Base-by-base conservation (phyloP, 176 grass and related monocot species). In the Carex parvula region DNA sequence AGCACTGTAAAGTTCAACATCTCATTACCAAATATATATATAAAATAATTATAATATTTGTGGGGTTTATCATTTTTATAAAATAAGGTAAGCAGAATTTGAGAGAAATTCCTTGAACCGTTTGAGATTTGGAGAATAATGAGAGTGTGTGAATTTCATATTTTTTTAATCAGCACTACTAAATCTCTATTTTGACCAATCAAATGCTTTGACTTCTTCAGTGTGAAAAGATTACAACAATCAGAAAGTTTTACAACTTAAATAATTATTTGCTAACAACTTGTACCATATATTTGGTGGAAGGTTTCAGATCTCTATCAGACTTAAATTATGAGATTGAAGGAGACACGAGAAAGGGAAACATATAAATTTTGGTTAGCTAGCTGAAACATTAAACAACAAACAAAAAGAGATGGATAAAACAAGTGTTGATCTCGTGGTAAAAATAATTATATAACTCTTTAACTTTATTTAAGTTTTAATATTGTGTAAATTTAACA, bases 231-330 rank as follows among this genome's bases (percentile, higher is more conserved):
- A n/a, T 70, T 15, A 0, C 30, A 44, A 70, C 67, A 20, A 70
- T 44, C 35, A 39, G n/a, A 44, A 20, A 20, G 15, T 41, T 70
- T 44, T 17, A 71, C 0, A 46, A 17, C 8, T 42, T n/a, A 46
- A 42, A 46, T 42, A 70, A 70, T 41, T 42, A 70, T 71, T 71
- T 46, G 8, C 39, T n/a, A 71, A 71, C 18, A 71, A 71, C 68
- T 44, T 71, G 0, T 21, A 46, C 37, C 39, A 44, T 11, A 21
- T 20, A 44, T 71, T 20, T n/a, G 68, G 39, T 20, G 37, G 41
- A 8, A 3, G 20, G 9, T 70, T n/a, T n/a, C 39, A 46, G 7
- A 71, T 44, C 8, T n/a, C 6, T n/a, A 39, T 70, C 67, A 30
- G 61, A 64, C 61, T 14, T 24, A 30, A 64, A 46, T 70, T 20